phyloP scores from a whole-genome alignment of 306 rosid genomes.

The Chamaecrista fasciculata region DNA sequence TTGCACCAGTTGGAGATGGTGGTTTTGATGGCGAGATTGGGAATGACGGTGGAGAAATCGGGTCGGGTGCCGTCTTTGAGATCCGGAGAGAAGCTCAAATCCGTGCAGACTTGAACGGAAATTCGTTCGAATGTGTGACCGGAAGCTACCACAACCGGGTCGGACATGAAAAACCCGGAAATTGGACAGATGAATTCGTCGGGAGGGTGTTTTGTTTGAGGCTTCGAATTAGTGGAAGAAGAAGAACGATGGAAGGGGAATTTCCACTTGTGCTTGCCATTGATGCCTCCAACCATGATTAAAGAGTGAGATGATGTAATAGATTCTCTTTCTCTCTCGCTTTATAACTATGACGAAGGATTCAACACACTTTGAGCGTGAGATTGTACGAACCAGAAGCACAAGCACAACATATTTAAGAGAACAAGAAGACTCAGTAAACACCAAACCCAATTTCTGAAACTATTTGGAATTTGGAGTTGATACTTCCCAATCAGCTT shows the following conservation, averaged over 20 bases:
- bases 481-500: too few relatives aligned
- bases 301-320: too few relatives aligned
- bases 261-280: conserved; percentile 73
- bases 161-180: conserved; percentile 70
- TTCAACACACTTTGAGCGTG: too few relatives aligned
- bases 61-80: conserved; percentile 67
- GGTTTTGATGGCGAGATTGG: conserved; percentile 58
- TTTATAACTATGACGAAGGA: too few relatives aligned
- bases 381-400: too few relatives aligned
- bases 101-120: conserved; percentile 56
- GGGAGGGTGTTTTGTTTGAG: conserved; percentile 35
- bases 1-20: conserved; percentile 71
- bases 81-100: conserved; percentile 46
- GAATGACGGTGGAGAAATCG: conserved; percentile 67
- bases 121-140: conserved; percentile 91
- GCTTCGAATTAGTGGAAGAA: conserved; percentile 40
- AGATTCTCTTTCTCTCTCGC: too few relatives aligned
- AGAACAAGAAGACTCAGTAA: too few relatives aligned
- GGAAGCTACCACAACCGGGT: conserved; percentile 85
- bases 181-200: conserved; percentile 69
- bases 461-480: too few relatives aligned
- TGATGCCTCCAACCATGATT: background rate
- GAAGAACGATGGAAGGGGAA: conserved; percentile 55
- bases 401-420: too few relatives aligned
- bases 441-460: too few relatives aligned